Conservation (phyloP, 306 rosid species). For the Medicago lupulina region DNA sequence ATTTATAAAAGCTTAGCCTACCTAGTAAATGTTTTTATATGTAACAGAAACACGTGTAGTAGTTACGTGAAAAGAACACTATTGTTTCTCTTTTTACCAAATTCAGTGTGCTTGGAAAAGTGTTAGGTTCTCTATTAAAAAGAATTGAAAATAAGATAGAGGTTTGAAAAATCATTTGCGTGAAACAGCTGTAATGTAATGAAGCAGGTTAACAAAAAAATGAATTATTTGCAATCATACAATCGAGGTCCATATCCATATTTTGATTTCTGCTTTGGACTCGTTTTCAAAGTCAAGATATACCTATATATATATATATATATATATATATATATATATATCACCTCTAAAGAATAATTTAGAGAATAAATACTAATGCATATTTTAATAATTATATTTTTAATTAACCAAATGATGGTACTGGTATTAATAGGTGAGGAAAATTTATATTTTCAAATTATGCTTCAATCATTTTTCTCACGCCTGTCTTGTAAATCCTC, state of each 20-base stretch:
- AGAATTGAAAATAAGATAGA: neutral
- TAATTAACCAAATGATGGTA: no score
- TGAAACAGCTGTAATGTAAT: neutral
- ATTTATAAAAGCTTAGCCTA: neutral
- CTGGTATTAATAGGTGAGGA: no score
- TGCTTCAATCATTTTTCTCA: no score
- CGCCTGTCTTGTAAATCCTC: no score
- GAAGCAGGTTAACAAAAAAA: neutral
- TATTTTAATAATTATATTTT: no score
- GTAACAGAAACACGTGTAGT: conserved; percentile 1
- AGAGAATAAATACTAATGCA: no score
- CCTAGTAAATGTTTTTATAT: conserved; percentile 2
- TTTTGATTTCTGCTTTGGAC: neutral
- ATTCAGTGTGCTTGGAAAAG: neutral
- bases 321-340: no score
- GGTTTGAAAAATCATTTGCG: neutral
- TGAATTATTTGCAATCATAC: neutral
- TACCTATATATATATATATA: no score
- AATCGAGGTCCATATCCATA: neutral
- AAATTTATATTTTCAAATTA: no score
- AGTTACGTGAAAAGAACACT: neutral
- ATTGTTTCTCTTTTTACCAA: conserved; percentile 8
- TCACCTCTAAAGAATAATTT: no score
- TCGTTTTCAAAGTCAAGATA: neutral
- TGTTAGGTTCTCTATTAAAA: neutral